These are phyloP conservation scores for Pichia cabralensis DNA, from an alignment of 805 yeast genomes.

Conservation along the genomic window DNA sequence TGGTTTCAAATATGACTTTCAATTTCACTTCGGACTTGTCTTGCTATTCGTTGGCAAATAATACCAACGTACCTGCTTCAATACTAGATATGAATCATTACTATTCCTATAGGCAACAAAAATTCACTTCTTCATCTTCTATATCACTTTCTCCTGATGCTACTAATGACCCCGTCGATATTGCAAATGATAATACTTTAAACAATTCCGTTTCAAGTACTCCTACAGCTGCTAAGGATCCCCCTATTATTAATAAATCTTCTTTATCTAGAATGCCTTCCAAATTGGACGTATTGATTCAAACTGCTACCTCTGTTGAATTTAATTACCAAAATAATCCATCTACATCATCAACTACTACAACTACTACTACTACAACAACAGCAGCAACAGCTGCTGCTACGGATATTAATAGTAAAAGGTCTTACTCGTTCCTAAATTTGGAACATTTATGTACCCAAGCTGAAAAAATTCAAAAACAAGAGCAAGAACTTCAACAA, in stretches of 20 bases:
- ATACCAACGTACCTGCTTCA: slow-evolving; percentile 20
- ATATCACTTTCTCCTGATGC: too few relatives aligned
- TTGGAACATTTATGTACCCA: slow-evolving; percentile 4
- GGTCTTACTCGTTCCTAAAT: too few relatives aligned
- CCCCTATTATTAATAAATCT: background rate
- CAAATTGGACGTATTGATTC: slow-evolving; percentile 22
- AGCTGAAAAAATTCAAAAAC: too few relatives aligned
- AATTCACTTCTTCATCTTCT: too few relatives aligned
- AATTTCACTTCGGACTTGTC: slow-evolving; percentile 21
- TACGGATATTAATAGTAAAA: slow-evolving; percentile 1
- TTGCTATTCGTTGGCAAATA: slow-evolving; percentile 22
- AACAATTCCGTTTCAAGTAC: slow-evolving; percentile 6
- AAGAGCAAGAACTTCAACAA: too few relatives aligned
- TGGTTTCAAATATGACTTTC: slow-evolving; percentile 11
- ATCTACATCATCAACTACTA: background rate
- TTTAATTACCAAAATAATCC: slow-evolving; percentile 5
- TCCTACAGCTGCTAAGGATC: slow-evolving; percentile 1
- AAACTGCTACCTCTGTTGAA: slow-evolving; percentile 20
- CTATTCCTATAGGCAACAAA: too few relatives aligned
- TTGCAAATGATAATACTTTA: too few relatives aligned
- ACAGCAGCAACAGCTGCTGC: background rate
- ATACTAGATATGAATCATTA: slow-evolving; percentile 14
- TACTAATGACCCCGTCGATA: too few relatives aligned
- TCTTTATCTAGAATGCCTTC: slow-evolving; percentile 9
- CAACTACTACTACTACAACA: background rate